Conservation (phyloP, 2,329 filamentous ascomycete species). For the Fusarium compactum region DNA sequence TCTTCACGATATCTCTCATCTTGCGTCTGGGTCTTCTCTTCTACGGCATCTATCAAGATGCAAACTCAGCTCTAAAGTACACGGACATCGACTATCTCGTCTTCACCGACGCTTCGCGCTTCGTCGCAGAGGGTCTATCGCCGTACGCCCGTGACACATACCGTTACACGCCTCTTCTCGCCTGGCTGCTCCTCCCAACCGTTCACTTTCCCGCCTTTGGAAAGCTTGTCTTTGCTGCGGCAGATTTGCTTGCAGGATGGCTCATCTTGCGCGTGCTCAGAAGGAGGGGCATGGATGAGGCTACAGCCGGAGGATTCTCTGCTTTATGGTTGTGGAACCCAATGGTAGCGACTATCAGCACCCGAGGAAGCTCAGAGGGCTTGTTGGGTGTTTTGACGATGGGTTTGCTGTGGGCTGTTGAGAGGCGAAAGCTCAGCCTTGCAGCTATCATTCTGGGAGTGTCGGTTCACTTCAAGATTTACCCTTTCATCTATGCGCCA, state of each 20-base stretch:
- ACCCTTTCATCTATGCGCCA: conserved; percentile 94
- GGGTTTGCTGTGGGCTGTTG: conserved; percentile 83
- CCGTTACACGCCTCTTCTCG: conserved; percentile 93
- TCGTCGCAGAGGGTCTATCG: conserved; percentile 72
- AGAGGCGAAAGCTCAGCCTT: conserved; percentile 70
- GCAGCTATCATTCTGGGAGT: conserved; percentile 83
- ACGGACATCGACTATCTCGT: conserved; percentile 99
- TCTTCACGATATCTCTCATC: conserved; percentile 69
- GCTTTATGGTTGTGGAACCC: conserved; percentile 95
- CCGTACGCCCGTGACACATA: conserved; percentile 95
- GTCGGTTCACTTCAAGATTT: conserved; percentile 97
- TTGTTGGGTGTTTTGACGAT: conserved; percentile 87
- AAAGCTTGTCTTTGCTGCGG: conserved; percentile 85
- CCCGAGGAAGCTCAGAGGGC: conserved; percentile 92
- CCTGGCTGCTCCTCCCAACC: conserved; percentile 90
- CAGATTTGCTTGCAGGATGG: conserved; percentile 88
- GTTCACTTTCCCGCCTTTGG: conserved; percentile 81
- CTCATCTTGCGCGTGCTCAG: conserved; percentile 66
- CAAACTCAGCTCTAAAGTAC: conserved; percentile 92
- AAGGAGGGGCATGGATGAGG: conserved; percentile 59
- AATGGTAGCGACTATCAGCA: conserved; percentile 98
- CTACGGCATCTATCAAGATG: conserved; percentile 94
- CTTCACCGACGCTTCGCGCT: conserved; percentile 94
- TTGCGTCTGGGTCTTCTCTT: conserved; percentile 81
- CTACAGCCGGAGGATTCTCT: conserved; percentile 78